Percentiles rank a stretch among this genome's conserved stretches.
Evolutionary conservation across 2,329 filamentous ascomycete genomes (phyloP).

Genomic region (Aspergillus puulaauensis): DNA sequence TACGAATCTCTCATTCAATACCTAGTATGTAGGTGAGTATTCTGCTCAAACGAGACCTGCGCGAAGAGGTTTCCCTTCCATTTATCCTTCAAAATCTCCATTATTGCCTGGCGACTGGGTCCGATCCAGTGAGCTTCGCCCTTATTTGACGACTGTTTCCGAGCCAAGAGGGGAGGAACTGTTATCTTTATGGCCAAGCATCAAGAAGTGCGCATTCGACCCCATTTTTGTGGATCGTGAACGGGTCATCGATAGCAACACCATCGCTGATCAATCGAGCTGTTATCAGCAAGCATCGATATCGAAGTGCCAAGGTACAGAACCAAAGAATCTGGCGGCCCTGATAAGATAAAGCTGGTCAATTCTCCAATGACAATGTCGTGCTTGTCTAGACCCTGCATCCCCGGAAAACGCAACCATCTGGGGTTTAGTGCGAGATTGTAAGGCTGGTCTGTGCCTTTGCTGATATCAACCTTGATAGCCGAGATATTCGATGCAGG

Average conservation of each 20-base stretch:
- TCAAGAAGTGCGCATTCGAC: not conserved
- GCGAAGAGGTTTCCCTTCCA: not conserved
- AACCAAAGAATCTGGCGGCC: not conserved
- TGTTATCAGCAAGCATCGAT: constrained; percentile 1
- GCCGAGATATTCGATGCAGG: not conserved
- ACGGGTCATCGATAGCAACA: not conserved
- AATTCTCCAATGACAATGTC: constrained; percentile 7
- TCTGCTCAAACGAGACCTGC: not conserved
- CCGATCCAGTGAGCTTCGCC: not conserved
- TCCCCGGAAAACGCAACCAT: constrained; percentile 12
- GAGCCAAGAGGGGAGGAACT: constrained; percentile 9
- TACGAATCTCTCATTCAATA: not conserved
- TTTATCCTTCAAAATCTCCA: constrained; percentile 8
- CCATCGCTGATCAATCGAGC: not conserved
- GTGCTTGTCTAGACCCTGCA: not conserved
- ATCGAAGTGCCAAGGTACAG: constrained; percentile 6
- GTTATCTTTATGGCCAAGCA: constrained; percentile 13
- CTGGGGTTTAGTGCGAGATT: constrained; percentile 10
- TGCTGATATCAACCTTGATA: not conserved
- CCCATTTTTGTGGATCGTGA: not conserved
- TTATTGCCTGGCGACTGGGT: not conserved
- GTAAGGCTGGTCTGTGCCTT: not conserved
- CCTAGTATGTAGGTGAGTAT: not conserved
- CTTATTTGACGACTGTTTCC: constrained; percentile 5
- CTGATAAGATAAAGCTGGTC: constrained; percentile 12